Evolutionary conservation across 148 eudicot genomes (phyloP).

Genomic region (Gaultheria prostrata): DNA sequence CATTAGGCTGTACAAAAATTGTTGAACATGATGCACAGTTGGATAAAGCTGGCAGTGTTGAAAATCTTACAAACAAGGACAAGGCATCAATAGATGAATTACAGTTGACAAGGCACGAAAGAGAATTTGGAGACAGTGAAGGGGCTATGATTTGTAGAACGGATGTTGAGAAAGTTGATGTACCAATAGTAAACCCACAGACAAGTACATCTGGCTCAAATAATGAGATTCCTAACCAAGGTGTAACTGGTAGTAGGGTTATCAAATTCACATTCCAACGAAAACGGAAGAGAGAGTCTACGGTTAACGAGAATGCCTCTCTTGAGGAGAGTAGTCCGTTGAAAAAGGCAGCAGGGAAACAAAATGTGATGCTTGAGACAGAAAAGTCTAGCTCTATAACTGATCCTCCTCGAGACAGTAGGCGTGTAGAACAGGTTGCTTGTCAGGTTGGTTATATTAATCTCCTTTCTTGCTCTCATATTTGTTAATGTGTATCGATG

Average conservation of each 20-base stretch:
- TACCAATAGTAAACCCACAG: slow-evolving; percentile 19
- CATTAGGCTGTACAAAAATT: slow-evolving; percentile 14
- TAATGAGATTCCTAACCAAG: slow-evolving; percentile 32
- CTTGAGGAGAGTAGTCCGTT: slow-evolving; percentile 28
- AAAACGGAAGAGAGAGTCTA: slow-evolving; percentile 44
- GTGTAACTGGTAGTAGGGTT: slow-evolving; percentile 34
- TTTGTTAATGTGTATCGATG: background rate
- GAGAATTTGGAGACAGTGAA: slow-evolving; percentile 20
- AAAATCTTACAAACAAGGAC: slow-evolving; percentile 17
- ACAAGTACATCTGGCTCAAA: slow-evolving; percentile 20
- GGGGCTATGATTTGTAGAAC: slow-evolving; percentile 19
- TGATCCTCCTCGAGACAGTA: slow-evolving; percentile 52
- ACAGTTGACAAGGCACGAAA: slow-evolving; percentile 25
- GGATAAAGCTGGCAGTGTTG: slow-evolving; percentile 20
- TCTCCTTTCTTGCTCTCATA: background rate
- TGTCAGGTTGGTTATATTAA: slow-evolving; percentile 6
- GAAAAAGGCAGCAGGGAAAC: slow-evolving; percentile 30
- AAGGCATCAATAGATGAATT: slow-evolving; percentile 23
- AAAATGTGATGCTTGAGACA: slow-evolving; percentile 28
- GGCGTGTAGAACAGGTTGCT: slow-evolving; percentile 64
- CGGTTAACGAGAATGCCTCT: slow-evolving; percentile 21
- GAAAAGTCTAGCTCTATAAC: slow-evolving; percentile 25
- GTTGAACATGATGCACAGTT: slow-evolving; percentile 20
- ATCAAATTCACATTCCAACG: slow-evolving; percentile 58
- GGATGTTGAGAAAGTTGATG: slow-evolving; percentile 26